Conservation (phyloP, 2,329 filamentous ascomycete genomes). For the Neonectria coccinea region DNA sequence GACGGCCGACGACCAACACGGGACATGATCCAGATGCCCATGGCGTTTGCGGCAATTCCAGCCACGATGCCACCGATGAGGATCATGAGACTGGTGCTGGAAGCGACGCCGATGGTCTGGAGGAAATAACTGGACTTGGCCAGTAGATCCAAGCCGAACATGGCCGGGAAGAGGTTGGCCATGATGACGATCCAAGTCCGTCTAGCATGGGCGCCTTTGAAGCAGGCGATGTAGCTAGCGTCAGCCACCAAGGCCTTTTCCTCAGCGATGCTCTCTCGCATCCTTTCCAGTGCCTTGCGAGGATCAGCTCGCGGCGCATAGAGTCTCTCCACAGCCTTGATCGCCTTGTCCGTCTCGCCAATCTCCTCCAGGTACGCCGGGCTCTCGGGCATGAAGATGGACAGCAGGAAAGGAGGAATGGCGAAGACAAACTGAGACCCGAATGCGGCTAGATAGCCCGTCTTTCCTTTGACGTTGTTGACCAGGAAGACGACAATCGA, state of each 20-base stretch:
- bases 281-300: conserved; percentile 29
- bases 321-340: conserved; percentile 33
- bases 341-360: conserved; percentile 31
- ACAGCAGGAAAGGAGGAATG: conserved; percentile 37
- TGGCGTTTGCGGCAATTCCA: conserved; percentile 58
- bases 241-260: conserved; percentile 48
- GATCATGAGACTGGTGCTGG: conserved; percentile 54
- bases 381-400: conserved; percentile 45
- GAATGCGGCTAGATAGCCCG: conserved; percentile 43
- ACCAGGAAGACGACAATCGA: conserved; percentile 40
- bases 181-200: conserved; percentile 54
- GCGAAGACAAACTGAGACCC: conserved; percentile 43
- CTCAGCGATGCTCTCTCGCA: conserved; percentile 54
- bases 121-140: conserved; percentile 55
- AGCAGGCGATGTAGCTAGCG: conserved; percentile 55
- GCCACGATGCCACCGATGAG: conserved; percentile 59
- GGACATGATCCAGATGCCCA: conserved; percentile 58
- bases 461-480: conserved; percentile 32
- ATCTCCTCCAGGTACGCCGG: conserved; percentile 41
- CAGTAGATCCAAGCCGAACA: conserved; percentile 59
- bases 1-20: conserved; percentile 55
- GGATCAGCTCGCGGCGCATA: conserved; percentile 37
- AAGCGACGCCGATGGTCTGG: conserved; percentile 47
- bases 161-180: conserved; percentile 53
- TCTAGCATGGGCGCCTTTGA: conserved; percentile 54